Percentiles rank a stretch among this genome's conserved stretches.
These are phyloP conservation scores for Penicillium silybi DNA, from an alignment of 495 filamentous ascomycete genomes.

Conservation along the genomic window DNA sequence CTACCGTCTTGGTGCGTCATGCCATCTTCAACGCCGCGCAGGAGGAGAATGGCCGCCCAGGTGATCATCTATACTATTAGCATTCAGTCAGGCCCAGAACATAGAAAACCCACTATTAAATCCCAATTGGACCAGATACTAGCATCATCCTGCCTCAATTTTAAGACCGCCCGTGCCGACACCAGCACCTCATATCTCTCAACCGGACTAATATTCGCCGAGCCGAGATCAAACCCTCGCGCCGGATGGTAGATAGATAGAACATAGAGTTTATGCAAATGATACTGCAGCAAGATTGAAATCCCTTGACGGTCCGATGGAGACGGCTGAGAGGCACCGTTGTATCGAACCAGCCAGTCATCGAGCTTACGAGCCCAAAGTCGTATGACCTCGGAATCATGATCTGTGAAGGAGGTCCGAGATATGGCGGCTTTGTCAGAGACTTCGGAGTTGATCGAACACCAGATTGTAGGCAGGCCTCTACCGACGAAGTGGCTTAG, in stretches of 20 bases:
- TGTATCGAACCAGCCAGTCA: conserved; percentile 39
- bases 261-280: conserved; percentile 39
- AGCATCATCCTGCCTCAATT: conserved; percentile 34
- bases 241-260: conserved; percentile 44
- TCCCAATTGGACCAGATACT: conserved; percentile 45
- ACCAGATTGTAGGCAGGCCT: conserved; percentile 39
- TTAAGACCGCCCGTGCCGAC: conserved; percentile 34
- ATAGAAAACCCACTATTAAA: conserved; percentile 22
- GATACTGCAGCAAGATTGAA: conserved; percentile 38
- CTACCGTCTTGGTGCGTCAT: conserved; percentile 37
- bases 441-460: conserved; percentile 26
- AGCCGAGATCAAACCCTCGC: conserved; percentile 40
- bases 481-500: conserved; percentile 38
- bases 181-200: conserved; percentile 38
- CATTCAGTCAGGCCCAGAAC: not conserved
- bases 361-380: conserved; percentile 36
- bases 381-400: conserved; percentile 33
- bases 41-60: conserved; percentile 36
- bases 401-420: conserved; percentile 27
- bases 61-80: conserved; percentile 34
- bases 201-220: conserved; percentile 29
- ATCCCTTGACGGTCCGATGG: conserved; percentile 36
- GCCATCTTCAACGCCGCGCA: conserved; percentile 39
- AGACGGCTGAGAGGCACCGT: conserved; percentile 29
- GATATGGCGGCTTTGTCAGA: conserved; percentile 7